Conservation (phyloP, 768 basidiomycete genomes). For the Russula olivacea region DNA sequence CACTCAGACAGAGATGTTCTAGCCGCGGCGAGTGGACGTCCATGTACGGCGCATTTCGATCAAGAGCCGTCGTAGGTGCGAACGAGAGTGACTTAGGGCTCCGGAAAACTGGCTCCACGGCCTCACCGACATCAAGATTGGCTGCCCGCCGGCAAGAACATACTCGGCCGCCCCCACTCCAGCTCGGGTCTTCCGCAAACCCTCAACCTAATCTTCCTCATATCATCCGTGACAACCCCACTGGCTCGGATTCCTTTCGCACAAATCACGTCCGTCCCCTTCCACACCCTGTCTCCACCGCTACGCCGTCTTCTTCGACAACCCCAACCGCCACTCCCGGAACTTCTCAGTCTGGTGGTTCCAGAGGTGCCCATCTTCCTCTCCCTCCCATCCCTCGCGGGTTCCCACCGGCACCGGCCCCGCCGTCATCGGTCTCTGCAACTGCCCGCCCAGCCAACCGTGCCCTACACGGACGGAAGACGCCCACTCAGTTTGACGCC, state of each 20-base stretch:
- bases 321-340: slow-evolving; percentile 35
- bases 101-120: slow-evolving; percentile 21
- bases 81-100: slow-evolving; percentile 24
- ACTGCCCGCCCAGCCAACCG: slow-evolving; percentile 30
- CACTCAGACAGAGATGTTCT: slow-evolving; percentile 55
- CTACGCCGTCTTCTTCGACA: slow-evolving; percentile 22
- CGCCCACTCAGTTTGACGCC: slow-evolving; percentile 54
- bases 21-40: slow-evolving; percentile 20
- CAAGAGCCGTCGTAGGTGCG: slow-evolving; percentile 14
- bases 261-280: slow-evolving; percentile 40
- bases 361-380: slow-evolving; percentile 53
- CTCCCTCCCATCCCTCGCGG: slow-evolving; percentile 64
- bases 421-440: slow-evolving; percentile 32
- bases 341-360: slow-evolving; percentile 33
- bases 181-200: slow-evolving; percentile 48
- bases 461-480: slow-evolving; percentile 37
- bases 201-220: slow-evolving; percentile 63
- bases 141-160: slow-evolving; percentile 39
- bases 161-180: slow-evolving; percentile 75
- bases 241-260: slow-evolving; percentile 46
- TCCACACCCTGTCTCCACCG: slow-evolving; percentile 37
- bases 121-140: slow-evolving; percentile 26
- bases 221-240: slow-evolving; percentile 54
- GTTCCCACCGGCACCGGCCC: slow-evolving; percentile 40
- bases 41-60: not conserved